These are phyloP conservation scores for Fusarium duplospermum DNA, from an alignment of 2,329 filamentous ascomycete genomes.

Conservation along the genomic window DNA sequence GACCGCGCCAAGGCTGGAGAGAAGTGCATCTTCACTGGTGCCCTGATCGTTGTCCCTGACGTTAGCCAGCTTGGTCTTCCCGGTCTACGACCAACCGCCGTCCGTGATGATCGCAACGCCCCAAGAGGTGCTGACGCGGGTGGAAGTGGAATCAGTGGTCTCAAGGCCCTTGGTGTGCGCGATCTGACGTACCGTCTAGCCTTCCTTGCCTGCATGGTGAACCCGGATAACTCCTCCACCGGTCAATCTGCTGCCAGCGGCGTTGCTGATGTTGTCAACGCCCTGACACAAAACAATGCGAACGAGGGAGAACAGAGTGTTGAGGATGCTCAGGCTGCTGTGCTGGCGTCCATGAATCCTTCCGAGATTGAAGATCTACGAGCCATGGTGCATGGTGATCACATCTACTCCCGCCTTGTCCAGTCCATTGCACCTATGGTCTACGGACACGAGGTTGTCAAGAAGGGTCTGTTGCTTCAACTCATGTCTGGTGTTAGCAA, in stretches of 20 bases:
- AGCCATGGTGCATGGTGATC: constrained; percentile 92
- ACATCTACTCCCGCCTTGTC: constrained; percentile 93
- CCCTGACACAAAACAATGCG: constrained; percentile 73
- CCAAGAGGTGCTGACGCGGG: constrained; percentile 82
- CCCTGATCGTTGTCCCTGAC: constrained; percentile 95
- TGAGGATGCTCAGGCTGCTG: constrained; percentile 88
- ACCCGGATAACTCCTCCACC: constrained; percentile 84
- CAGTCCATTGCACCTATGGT: constrained; percentile 97
- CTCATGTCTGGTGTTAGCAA: constrained; percentile 97
- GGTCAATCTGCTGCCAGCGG: constrained; percentile 74
- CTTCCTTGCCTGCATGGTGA: constrained; percentile 98
- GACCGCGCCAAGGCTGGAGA: constrained; percentile 97
- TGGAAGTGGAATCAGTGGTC: constrained; percentile 84
- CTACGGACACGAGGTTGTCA: constrained; percentile 96
- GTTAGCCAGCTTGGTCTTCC: constrained; percentile 94
- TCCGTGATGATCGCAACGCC: constrained; percentile 82
- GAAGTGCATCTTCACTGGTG: constrained; percentile 97
- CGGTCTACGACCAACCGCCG: constrained; percentile 83
- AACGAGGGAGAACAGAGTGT: constrained; percentile 76
- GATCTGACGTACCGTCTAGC: constrained; percentile 95
- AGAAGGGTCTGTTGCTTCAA: constrained; percentile 94
- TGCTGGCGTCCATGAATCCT: constrained; percentile 85
- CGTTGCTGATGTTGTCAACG: constrained; percentile 85
- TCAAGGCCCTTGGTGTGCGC: constrained; percentile 92
- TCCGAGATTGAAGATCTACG: constrained; percentile 92